phyloP scores from a whole-genome alignment of 1,284 basidiomycete species.

The Coriolopsis trogii region DNA sequence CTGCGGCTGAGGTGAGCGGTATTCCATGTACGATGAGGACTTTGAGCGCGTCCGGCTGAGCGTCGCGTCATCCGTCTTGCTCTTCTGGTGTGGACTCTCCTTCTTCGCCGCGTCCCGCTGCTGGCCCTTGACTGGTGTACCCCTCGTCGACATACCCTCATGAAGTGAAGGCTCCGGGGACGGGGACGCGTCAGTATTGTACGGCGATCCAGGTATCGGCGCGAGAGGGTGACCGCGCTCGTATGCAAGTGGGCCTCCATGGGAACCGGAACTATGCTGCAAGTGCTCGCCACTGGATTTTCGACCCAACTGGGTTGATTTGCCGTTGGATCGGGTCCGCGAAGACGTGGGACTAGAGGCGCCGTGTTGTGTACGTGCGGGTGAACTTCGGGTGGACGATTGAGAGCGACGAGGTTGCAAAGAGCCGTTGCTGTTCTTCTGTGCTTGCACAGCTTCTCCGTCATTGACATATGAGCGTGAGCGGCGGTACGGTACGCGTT shows the following conservation, averaged over 20 bases:
- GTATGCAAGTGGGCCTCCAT: conserved; percentile 33
- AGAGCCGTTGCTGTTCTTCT: conserved; percentile 2
- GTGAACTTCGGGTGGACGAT: conserved; percentile 33
- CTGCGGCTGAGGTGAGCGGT: conserved; percentile 38
- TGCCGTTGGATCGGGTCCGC: conserved; percentile 18
- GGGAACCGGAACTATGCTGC: conserved; percentile 21
- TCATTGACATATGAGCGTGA: conserved; percentile 31
- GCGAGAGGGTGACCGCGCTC: conserved; percentile 46
- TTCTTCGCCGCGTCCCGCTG: conserved; percentile 28
- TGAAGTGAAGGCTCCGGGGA: conserved; percentile 40
- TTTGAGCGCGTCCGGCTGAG: conserved; percentile 44
- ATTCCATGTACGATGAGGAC: conserved; percentile 46
- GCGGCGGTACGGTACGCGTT: conserved; percentile 31
- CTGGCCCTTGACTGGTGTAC: conserved; percentile 18
- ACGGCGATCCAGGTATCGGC: conserved; percentile 65
- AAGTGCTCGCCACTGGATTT: conserved; percentile 24
- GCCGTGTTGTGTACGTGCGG: conserved; percentile 27
- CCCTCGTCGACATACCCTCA: conserved; percentile 23
- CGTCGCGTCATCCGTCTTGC: conserved; percentile 34
- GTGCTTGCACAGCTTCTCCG: conserved; percentile 14
- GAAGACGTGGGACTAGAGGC: conserved; percentile 20
- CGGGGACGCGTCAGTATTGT: conserved; percentile 52
- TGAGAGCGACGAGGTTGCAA: conserved; percentile 26
- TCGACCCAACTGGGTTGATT: conserved; percentile 17
- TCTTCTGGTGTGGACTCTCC: conserved; percentile 30